phyloP scores from a whole-genome alignment of 805 yeast species.

The Kuraishia hungarica region DNA sequence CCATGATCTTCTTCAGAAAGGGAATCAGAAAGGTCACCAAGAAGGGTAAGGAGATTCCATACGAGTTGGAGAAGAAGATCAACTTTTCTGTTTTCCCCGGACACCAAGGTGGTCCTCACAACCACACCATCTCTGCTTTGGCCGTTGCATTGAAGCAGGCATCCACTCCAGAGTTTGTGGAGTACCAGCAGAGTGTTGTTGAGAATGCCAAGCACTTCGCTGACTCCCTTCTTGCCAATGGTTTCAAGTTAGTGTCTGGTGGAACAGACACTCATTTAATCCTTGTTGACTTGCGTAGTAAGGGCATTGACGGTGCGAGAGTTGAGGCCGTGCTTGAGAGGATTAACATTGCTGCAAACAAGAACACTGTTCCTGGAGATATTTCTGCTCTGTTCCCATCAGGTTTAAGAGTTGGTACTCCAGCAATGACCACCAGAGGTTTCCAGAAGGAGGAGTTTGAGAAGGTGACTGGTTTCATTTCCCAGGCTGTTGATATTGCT shows the following conservation, averaged over 20 bases:
- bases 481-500: conserved; percentile 68
- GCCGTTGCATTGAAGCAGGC: conserved; percentile 95
- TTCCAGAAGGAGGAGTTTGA: conserved; percentile 71
- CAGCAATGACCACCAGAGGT: conserved; percentile 98
- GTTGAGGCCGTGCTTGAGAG: conserved; percentile 84
- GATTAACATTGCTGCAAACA: conserved; percentile 90
- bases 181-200: conserved; percentile 78
- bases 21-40: conserved; percentile 80
- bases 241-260: conserved; percentile 73
- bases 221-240: conserved; percentile 50
- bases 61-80: conserved; percentile 85
- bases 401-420: conserved; percentile 95
- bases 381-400: conserved; percentile 93
- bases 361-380: conserved; percentile 95
- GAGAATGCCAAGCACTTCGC: conserved; percentile 78
- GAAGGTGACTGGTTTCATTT: conserved; percentile 72
- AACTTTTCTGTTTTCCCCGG: conserved; percentile 98
- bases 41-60: conserved; percentile 76
- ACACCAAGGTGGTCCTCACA: conserved; percentile 99
- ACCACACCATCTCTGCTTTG: conserved; percentile 93
- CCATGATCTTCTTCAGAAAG: conserved; percentile 94
- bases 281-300: conserved; percentile 71
- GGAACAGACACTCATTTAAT: conserved; percentile 96
- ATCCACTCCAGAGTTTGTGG: conserved; percentile 75
- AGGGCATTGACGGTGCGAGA: conserved; percentile 91